Evolutionary conservation across 225 moss, liverwort and hornwort species (phyloP).

Genomic region (Rhytidiadelphus loreus): DNA sequence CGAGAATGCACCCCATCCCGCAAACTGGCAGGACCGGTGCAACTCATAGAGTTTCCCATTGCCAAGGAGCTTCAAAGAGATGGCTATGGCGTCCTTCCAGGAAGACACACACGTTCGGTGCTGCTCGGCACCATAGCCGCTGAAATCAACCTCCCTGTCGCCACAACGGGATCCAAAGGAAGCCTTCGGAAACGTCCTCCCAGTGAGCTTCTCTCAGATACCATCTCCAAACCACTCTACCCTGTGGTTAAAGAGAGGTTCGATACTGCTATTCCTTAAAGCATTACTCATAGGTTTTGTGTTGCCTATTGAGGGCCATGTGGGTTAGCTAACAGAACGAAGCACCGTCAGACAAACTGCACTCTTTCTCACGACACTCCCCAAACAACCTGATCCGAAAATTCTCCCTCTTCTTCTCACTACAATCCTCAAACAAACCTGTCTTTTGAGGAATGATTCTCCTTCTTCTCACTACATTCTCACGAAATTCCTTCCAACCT

Average conservation of each 20-base stretch:
- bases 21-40: background rate
- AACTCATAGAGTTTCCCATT: conserved; percentile 30
- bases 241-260: background rate
- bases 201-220: background rate
- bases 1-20: background rate
- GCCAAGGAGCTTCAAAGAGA: background rate
- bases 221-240: background rate
- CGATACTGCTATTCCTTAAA: background rate
- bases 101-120: background rate
- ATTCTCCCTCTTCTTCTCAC: background rate
- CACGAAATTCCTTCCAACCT: background rate
- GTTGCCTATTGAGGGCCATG: background rate
- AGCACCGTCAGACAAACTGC: background rate
- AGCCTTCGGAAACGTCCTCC: background rate
- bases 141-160: background rate
- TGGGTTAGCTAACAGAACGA: background rate
- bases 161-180: background rate
- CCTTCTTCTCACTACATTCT: background rate
- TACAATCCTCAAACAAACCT: background rate
- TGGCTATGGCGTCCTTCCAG: background rate
- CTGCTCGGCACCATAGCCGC: background rate
- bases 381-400: too few relatives aligned
- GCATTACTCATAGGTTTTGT: background rate
- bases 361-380: background rate
- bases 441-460: background rate